Base-by-base conservation (phyloP, 345 rosid species). In the Salix koriyanagi region DNA sequence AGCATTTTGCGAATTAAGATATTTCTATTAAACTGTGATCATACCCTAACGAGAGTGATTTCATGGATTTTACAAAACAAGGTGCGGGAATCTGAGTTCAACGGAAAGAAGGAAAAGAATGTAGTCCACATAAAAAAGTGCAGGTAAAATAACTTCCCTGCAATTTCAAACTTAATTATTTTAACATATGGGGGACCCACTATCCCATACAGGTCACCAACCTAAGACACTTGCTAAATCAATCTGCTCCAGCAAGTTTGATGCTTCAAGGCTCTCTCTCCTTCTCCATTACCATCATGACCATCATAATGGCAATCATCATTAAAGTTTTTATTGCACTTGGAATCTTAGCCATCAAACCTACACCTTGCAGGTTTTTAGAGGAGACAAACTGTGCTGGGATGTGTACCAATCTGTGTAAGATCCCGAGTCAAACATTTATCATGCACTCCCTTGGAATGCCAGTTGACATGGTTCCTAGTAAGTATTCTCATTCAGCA, bases 361-460 rank as follows among this genome's bases (percentile, higher is more conserved):
- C 26, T 44, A 62, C 34, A 67, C 44, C 26, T 23, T 81, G 74
- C 83, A 95, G 99, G 88, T 91, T 96, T 82, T 85, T 96, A 58
- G 99, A 92, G 82, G 91, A 91, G 82, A 82, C 88, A 41, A 91
- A 90, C 77, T 96, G 99, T 76, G 90, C 89, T 14, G 96, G 99
- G 41, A 90, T 90, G 97, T 96, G 99, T 81, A 90, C 90, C 54
- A 93, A 96, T 83, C 86, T 96, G 16, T 96, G 99, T 65, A 96
- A 90, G 84, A 80, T 87, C 72, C 96, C 99, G 65, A 80, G 86
- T 64, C 99, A 93, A 82, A 82, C 84, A 73, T 93, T 96, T 79
- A 91, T 96, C 74, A 91, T 87, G 84, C 82, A 86, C 71, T 85
- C 96, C 74, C 79, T 96, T 2, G 98, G 99, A 71, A 85, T 93